These are phyloP conservation scores for Byssochlamys sp. DNA, from an alignment of 2,329 filamentous ascomycete species.

Conservation along the genomic window DNA sequence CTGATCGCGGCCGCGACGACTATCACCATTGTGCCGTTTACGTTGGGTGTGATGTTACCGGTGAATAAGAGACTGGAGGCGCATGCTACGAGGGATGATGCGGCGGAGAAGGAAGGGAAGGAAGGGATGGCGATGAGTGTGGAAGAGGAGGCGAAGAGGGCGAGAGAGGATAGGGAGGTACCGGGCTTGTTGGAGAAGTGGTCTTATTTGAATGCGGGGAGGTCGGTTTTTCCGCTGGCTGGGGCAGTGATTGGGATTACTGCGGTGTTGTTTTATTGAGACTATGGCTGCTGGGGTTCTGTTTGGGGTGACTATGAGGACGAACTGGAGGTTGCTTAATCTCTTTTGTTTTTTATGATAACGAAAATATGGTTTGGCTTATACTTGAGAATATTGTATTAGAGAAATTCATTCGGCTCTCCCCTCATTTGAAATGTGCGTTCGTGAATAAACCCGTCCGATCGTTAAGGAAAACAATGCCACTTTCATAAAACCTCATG, in stretches of 20 bases:
- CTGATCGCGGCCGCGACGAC: slow-evolving; percentile 19
- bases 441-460: too few relatives aligned
- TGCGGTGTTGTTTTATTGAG: slow-evolving; percentile 6
- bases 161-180: slow-evolving; percentile 12
- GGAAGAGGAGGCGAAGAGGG: slow-evolving; percentile 11
- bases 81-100: slow-evolving; percentile 10
- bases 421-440: too few relatives aligned
- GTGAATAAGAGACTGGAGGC: slow-evolving; percentile 20
- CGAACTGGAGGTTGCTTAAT: too few relatives aligned
- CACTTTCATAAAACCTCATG: not conserved
- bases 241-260: slow-evolving; percentile 17
- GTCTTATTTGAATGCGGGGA: slow-evolving; percentile 14
- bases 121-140: slow-evolving; percentile 10
- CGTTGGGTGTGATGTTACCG: slow-evolving; percentile 16
- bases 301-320: too few relatives aligned
- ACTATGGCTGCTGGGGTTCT: not conserved
- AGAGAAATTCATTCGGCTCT: too few relatives aligned
- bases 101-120: slow-evolving; percentile 13
- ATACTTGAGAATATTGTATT: too few relatives aligned
- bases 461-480: not conserved
- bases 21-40: slow-evolving; percentile 25
- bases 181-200: slow-evolving; percentile 12
- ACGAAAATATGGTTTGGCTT: too few relatives aligned
- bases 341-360: too few relatives aligned
- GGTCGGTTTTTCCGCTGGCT: slow-evolving; percentile 14